Evolutionary conservation across 768 basidiomycete species (phyloP), one percentile per base, ranked within the genome.

Genomic region (Xanthoconium stramineum): DNA sequence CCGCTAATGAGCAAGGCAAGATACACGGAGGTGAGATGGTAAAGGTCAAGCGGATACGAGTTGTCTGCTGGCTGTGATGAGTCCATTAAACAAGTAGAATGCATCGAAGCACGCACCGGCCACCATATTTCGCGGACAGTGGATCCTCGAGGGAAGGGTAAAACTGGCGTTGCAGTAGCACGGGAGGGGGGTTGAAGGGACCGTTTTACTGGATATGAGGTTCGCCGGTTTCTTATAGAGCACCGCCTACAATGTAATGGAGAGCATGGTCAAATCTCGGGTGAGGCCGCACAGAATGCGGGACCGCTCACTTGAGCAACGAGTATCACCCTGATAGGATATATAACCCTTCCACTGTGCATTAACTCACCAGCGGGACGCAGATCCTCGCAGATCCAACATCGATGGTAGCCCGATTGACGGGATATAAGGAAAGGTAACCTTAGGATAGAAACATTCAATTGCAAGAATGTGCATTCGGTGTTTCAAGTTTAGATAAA

Each of bases 1-100:
- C 81, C 84, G 38, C 72, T 58, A 28, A 83, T 71, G 52, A 81
- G 78, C 8, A 85, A 69, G 20, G 69, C 70, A 50, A 83, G 70
- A 63, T 75, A 84, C 8, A 72, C 65, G 24, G 76, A 56, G 13
- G 65, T 62, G 28, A 83, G 61, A 45, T 68, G 61, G 37, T 61
- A 53, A 48, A 72, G 62, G 50, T 70, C 56, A 47, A 57, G 70
- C 1, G 59, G 53, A 36, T 61, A 33, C 14, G 13, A 28, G 43
- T 38, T 29, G 28, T 50, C 61, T 61, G 13, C 43, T 53, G 47
- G 35, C n/a, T n/a, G 19, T 44, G 13, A 15, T 59, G 20, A 60
- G 47, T 29, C 30, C 30, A 29, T 56, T 6, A 38, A 12, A 33
- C 33, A 15, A 29, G n/a, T 29, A 40, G 38, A 46, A 50, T 33